A percentile compares a stretch with the other conserved stretches of the same genome.
Evolutionary conservation across 78 protist species (phyloP).

Genomic region (Creolimax fragrantissima): DNA sequence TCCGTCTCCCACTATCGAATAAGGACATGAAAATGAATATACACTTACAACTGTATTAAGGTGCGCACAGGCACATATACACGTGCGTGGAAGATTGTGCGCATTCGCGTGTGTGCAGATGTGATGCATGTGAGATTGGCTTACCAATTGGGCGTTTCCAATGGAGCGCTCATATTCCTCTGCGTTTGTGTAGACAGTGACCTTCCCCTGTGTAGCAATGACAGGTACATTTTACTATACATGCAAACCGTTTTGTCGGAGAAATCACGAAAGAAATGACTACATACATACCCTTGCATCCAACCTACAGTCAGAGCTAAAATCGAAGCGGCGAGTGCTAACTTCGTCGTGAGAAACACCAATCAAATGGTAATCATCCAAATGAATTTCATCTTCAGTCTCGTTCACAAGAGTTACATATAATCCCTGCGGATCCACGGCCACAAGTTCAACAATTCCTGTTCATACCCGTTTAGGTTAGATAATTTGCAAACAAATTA

Average conservation of each 20-base stretch:
- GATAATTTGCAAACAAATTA: too few relatives aligned
- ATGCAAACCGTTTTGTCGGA: neutral
- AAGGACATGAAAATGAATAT: neutral
- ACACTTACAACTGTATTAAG: neutral
- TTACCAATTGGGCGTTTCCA: neutral
- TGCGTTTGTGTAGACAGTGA: neutral
- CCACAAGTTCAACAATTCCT: too few relatives aligned
- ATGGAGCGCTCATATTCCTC: neutral
- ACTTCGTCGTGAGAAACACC: neutral
- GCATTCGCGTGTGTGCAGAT: neutral
- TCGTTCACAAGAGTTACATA: neutral
- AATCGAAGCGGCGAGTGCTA: neutral
- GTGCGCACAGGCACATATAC: neutral
- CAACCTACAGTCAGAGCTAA: neutral
- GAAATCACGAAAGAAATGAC: neutral
- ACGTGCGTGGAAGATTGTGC: neutral
- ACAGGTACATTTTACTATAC: neutral
- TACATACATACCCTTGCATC: neutral
- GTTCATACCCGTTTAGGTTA: too few relatives aligned
- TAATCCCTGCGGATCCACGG: neutral
- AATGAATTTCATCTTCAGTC: neutral
- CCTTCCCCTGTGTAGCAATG: neutral
- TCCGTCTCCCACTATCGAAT: neutral
- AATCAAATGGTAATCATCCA: neutral
- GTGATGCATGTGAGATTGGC: too few relatives aligned